Evolutionary conservation across 2,329 filamentous ascomycete genomes (phyloP).

Genomic region (Cytospora piceae): DNA sequence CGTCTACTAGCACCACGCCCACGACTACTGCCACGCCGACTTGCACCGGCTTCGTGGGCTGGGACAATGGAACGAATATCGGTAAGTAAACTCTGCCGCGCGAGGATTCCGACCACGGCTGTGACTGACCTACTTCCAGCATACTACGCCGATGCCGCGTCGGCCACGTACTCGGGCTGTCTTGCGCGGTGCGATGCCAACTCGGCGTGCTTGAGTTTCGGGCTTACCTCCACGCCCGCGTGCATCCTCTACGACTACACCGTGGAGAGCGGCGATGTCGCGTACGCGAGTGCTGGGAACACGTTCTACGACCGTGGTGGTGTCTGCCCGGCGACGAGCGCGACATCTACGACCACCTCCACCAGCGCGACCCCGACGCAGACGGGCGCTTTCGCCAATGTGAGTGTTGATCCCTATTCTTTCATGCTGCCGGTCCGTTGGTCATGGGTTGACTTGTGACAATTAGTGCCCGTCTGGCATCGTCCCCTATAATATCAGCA

Average conservation of each 20-base stretch:
- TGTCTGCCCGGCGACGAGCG: constrained; percentile 26
- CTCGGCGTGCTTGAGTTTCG: constrained; percentile 28
- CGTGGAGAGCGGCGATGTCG: constrained; percentile 26
- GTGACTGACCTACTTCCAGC: constrained; percentile 1
- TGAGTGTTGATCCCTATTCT: neutral
- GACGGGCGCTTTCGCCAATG: constrained; percentile 28
- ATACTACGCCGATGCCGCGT: constrained; percentile 26
- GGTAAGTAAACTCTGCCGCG: neutral
- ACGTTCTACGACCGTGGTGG: constrained; percentile 29
- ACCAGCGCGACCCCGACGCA: constrained; percentile 22
- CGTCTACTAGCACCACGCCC: neutral
- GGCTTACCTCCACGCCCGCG: constrained; percentile 17
- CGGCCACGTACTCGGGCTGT: constrained; percentile 27
- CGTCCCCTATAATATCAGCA: constrained; percentile 27
- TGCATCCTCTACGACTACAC: constrained; percentile 28
- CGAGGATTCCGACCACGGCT: neutral
- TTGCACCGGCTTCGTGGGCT: constrained; percentile 26
- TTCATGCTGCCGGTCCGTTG: neutral
- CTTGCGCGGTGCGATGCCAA: constrained; percentile 23
- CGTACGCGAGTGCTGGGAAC: constrained; percentile 21
- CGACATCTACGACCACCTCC: constrained; percentile 1
- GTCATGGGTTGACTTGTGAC: neutral
- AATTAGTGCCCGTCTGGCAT: constrained; percentile 25
- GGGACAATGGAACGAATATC: constrained; percentile 26
- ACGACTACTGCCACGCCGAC: constrained; percentile 20